phyloP scores from a whole-genome alignment of 768 basidiomycete genomes.

The Sporobolomyces phaffii region DNA sequence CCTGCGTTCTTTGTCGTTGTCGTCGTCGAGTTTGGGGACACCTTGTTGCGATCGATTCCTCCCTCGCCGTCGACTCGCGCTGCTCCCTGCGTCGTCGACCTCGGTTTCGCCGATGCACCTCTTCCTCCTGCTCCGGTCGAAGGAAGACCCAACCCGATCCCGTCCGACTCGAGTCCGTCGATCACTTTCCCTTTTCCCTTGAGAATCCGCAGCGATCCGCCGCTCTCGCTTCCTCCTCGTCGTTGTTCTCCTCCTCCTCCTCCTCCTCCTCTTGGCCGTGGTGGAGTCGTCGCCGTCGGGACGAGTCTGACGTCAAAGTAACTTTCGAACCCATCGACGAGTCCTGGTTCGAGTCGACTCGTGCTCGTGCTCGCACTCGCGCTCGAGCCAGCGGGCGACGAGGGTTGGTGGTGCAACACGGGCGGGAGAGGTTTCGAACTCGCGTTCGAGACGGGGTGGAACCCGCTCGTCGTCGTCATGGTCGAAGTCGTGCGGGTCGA shows the following conservation, averaged over 20 bases:
- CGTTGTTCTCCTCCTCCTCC: too few relatives aligned
- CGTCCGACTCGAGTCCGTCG: neutral
- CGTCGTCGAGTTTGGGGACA: neutral
- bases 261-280: too few relatives aligned
- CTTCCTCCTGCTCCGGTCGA: neutral
- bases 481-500: neutral
- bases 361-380: too few relatives aligned
- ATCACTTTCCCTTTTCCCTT: neutral
- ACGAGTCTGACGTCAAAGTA: neutral
- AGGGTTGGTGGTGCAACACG: too few relatives aligned
- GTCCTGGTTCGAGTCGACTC: neutral
- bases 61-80: too few relatives aligned
- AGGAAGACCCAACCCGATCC: neutral
- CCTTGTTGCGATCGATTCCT: neutral
- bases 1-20: too few relatives aligned
- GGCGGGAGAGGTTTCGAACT: conserved; percentile 10
- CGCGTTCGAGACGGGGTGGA: neutral
- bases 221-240: neutral
- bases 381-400: too few relatives aligned
- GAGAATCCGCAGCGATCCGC: too few relatives aligned
- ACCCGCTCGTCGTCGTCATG: neutral
- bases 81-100: neutral
- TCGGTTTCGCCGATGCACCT: too few relatives aligned
- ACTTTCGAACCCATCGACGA: neutral
- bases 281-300: too few relatives aligned